Base-by-base conservation (phyloP, 805 yeast species). In the Blastobotrys parvus region DNA sequence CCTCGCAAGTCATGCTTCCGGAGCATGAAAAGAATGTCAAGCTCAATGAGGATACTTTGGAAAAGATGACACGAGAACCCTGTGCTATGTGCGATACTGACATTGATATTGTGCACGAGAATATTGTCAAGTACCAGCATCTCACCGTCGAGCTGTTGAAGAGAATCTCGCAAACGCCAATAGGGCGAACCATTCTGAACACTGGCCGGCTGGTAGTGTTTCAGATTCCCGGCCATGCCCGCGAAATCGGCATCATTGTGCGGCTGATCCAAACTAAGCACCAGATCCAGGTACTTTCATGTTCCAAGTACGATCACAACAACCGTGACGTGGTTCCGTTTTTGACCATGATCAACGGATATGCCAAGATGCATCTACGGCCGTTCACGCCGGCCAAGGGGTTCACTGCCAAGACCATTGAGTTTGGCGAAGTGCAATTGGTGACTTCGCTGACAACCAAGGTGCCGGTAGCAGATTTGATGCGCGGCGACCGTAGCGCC, bases 1-100 rank as follows among this genome's bases (percentile, higher is more conserved):
- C 89, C 0, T 73, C 89, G 0, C 97, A 90, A 58, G 76, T 87
- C 0, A 64, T 89, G 52, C 64, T 87, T 41, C 97, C 97, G 0
- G 94, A 88, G 50, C 92, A 86, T 56, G 82, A 88, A 60, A 71
- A 74, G 55, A 72, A 74, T 48, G 77, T 87, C 21, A 69, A 75
- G 38, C 65, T 65, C 34, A 65, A 80, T 31, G 73, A 76, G 37
- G 68, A 64, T 5, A 64, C 75, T 35, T 59, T 85, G 31, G 53
- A 60, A 5, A 53, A 54, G 2, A 44, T 73, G 23, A 61, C 65
- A 34, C 47, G 60, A 33, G 60, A 58, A 11, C 50, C 55, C 1
- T 55, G 70, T 38, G 62, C 61, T 11, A 49, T 58, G 3, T 63
- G 72, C 32, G 68, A 67, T 4, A 58, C 54, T 1, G 77, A 71